phyloP scores from a whole-genome alignment of 2,329 filamentous ascomycete species.

The Xylariales sp. region DNA sequence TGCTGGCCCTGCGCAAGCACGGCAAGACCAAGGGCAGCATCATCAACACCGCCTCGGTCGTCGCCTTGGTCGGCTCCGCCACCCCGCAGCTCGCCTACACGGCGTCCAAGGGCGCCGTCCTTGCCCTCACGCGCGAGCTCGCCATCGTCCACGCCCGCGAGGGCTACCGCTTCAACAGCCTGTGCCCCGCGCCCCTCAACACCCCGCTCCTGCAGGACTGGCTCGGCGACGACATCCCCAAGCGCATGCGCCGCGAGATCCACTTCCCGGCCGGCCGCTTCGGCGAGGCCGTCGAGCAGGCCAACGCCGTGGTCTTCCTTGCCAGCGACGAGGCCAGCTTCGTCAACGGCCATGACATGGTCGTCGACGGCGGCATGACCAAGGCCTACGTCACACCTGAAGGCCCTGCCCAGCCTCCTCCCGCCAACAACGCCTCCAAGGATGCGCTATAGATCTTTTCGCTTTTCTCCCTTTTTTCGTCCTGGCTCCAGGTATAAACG shows the following conservation, averaged over 20 bases:
- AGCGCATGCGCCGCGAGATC: slow-evolving; percentile 77
- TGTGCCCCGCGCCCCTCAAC: slow-evolving; percentile 89
- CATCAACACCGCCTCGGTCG: slow-evolving; percentile 89
- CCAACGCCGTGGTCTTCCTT: slow-evolving; percentile 81
- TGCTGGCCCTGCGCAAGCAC: slow-evolving; percentile 74
- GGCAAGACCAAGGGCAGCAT: slow-evolving; percentile 75
- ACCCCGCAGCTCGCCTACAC: slow-evolving; percentile 92
- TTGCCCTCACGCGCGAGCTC: slow-evolving; percentile 84
- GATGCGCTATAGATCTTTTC: slow-evolving; percentile 30
- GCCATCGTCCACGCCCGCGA: slow-evolving; percentile 90
- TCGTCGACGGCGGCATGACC: slow-evolving; percentile 93
- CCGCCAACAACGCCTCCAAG: slow-evolving; percentile 57
- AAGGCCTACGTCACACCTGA: slow-evolving; percentile 79
- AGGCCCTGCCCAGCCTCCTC: slow-evolving; percentile 49
- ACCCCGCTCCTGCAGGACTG: slow-evolving; percentile 90
- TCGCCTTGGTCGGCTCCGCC: slow-evolving; percentile 80
- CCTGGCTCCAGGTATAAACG: too few species aligned
- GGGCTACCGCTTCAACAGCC: slow-evolving; percentile 81
- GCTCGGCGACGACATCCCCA: slow-evolving; percentile 81
- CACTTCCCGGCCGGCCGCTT: slow-evolving; percentile 88
- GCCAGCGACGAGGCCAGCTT: slow-evolving; percentile 87
- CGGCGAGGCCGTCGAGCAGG: slow-evolving; percentile 91
- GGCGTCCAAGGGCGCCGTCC: slow-evolving; percentile 86
- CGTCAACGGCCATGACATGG: slow-evolving; percentile 87
- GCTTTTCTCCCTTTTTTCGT: too few species aligned